A percentile compares a stretch with the other conserved stretches of the same genome.
These are phyloP conservation scores for Penicillium sp. DNA, from an alignment of 2,329 filamentous ascomycete genomes.

Conservation along the genomic window DNA sequence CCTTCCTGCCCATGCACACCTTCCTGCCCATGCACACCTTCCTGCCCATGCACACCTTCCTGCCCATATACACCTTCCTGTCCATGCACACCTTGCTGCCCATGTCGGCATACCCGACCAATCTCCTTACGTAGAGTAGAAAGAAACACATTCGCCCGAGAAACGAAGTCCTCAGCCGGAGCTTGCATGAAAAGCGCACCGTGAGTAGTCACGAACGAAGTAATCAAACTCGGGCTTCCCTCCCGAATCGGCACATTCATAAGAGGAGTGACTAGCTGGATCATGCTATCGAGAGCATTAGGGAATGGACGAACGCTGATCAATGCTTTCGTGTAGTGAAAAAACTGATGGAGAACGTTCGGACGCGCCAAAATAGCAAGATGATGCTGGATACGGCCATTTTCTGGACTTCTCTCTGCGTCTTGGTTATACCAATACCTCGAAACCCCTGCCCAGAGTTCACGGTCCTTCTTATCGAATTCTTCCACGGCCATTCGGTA, in stretches of 20 bases:
- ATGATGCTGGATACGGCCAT: conserved; percentile 83
- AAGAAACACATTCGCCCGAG: conserved; percentile 42
- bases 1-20: conserved; percentile 48
- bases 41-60: conserved; percentile 53
- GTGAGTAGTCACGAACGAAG: conserved; percentile 54
- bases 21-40: conserved; percentile 24
- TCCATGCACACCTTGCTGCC: conserved; percentile 38
- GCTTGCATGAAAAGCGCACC: conserved; percentile 47
- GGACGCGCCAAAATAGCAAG: conserved; percentile 66
- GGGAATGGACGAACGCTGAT: conserved; percentile 55
- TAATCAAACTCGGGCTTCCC: conserved; percentile 44
- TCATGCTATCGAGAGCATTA: conserved; percentile 56
- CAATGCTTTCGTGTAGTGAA: conserved; percentile 59
- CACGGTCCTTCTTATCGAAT: conserved; percentile 68
- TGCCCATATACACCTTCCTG: conserved; percentile 36
- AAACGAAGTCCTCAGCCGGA: conserved; percentile 39
- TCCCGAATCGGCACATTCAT: conserved; percentile 34
- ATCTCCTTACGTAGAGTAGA: conserved; percentile 49
- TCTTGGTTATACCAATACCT: conserved; percentile 82
- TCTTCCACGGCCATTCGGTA: conserved; percentile 94
- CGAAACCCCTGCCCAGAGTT: conserved; percentile 78
- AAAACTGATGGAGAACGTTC: conserved; percentile 57
- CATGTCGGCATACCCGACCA: conserved; percentile 49
- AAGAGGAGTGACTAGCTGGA: conserved; percentile 54
- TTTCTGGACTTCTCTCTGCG: conserved; percentile 70